Evolutionary conservation across 305 asterid species (phyloP), one percentile per base, ranked within the genome.

Genomic region (Fraxinus nigra): DNA sequence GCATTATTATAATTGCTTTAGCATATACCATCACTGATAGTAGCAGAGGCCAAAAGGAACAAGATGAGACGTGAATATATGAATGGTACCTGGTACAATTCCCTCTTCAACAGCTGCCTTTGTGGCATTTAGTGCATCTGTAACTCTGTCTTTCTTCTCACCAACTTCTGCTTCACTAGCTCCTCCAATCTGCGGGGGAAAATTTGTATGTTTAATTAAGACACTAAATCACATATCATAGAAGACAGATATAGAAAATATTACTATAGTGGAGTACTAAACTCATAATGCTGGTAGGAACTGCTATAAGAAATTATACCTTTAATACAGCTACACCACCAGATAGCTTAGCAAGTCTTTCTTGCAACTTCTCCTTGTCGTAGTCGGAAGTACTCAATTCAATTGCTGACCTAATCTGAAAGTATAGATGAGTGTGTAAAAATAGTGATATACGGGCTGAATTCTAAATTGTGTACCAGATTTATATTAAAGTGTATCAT

Each of bases 241-340:
- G 18, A 35, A 30, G 72, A 30, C 16, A 14, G 20, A 67, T 13
- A 26, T 6, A 11, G 4, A 22, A 63, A 63, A 63, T 8, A 9
- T 9, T 22, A 24, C 72, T 7, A 8, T 2, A 59, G n/a, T 24
- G 0, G 0, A 63, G 67, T 24, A 13, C 30, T 24, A 20, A 32
- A 43, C 24, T 9, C 32, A 16, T 16, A 56, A 56, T n/a, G 22
- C 61, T 67, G 70, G 76, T 10, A 10, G 33, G 13, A 46, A 67
- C 28, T 26, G 7, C 79, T 28, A 48, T 32, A 80, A 33, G 51
- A 14, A 40, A 38, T 18, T 73, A 79, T n/a, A 92, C 96, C 92
- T 92, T 92, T 77, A 92, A 75, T n/a, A 92, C 97, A 78, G 93
- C 97, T 56, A 90, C 93, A 82, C 97, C 97, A 82, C 97, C 96